Conservation (phyloP, 495 filamentous ascomycete genomes). For the Beverwykella pulmonaria region DNA sequence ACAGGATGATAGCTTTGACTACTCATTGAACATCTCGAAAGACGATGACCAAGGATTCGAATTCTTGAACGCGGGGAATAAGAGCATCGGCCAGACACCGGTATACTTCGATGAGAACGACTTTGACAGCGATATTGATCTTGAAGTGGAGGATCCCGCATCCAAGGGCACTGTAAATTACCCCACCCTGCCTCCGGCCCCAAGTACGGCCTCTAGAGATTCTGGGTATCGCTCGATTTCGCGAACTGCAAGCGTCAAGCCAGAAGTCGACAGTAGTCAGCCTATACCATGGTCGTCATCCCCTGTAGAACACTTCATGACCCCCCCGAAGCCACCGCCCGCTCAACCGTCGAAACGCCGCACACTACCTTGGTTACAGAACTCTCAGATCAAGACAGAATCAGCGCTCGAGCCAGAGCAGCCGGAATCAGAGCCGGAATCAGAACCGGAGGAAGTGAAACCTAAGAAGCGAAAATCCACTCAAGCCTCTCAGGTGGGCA, state of each 20-base stretch:
- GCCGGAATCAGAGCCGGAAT: constrained; percentile 24
- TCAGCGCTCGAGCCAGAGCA: constrained; percentile 35
- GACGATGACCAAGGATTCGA: constrained; percentile 10
- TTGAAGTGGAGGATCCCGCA: constrained; percentile 59
- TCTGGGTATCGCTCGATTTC: background rate
- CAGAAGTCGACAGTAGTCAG: constrained; percentile 53
- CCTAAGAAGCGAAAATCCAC: constrained; percentile 37
- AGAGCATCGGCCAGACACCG: constrained; percentile 8
- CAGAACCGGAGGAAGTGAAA: constrained; percentile 24
- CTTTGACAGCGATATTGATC: constrained; percentile 68
- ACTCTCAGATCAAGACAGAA: constrained; percentile 40
- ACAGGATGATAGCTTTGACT: constrained; percentile 40
- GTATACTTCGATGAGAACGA: constrained; percentile 65
- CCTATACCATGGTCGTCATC: constrained; percentile 67
- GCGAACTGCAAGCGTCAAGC: constrained; percentile 31
- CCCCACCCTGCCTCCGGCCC: constrained; percentile 50
- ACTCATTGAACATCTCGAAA: constrained; percentile 5
- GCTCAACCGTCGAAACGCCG: constrained; percentile 52
- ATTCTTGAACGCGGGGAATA: background rate
- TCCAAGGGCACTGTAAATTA: constrained; percentile 49
- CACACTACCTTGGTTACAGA: constrained; percentile 58
- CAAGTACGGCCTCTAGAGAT: constrained; percentile 18
- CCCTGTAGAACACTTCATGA: constrained; percentile 55
- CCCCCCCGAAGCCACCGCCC: constrained; percentile 38
- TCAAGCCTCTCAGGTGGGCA: constrained; percentile 23